Evolutionary conservation across 1,139 yeast species (phyloP).

Genomic region (Candida glucosophila): DNA sequence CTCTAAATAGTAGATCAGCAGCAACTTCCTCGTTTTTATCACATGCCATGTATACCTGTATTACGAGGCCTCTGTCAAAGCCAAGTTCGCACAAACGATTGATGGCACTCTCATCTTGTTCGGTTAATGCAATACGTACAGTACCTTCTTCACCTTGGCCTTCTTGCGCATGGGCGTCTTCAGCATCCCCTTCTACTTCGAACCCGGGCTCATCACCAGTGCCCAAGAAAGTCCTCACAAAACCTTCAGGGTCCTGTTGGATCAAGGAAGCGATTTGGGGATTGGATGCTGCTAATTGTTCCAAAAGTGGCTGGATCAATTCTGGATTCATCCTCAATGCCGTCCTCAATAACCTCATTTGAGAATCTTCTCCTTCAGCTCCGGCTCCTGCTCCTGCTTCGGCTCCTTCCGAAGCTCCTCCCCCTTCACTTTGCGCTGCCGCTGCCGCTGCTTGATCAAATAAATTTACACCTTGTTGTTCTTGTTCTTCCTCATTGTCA

Average conservation of each 20-base stretch:
- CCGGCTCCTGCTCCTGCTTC: no score
- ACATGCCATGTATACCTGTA: constrained; percentile 95
- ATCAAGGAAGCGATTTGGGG: constrained; percentile 84
- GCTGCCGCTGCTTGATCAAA: constrained; percentile 70
- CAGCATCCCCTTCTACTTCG: constrained; percentile 25
- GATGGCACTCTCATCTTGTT: constrained; percentile 83
- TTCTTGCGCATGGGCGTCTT: no score
- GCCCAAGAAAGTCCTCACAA: constrained; percentile 62
- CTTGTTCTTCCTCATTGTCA: no score
- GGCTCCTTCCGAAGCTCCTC: constrained; percentile 15
- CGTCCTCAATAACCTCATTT: constrained; percentile 61
- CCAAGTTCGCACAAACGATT: constrained; percentile 86
- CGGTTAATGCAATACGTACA: constrained; percentile 55
- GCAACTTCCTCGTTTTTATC: constrained; percentile 96
- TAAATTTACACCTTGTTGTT: constrained; percentile 39
- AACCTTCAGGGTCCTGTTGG: constrained; percentile 80
- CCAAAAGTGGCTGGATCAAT: constrained; percentile 75
- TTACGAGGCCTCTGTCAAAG: constrained; percentile 76
- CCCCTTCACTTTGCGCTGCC: constrained; percentile 19
- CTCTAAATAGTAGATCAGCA: constrained; percentile 77
- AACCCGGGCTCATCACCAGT: constrained; percentile 41
- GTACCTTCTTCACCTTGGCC: constrained; percentile 33
- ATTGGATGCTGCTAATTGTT: constrained; percentile 72
- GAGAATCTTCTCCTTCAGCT: constrained; percentile 47
- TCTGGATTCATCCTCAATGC: constrained; percentile 85